Percentiles rank a stretch among this genome's conserved stretches.
These are phyloP conservation scores for Apiospora sp. DNA, from an alignment of 2,329 filamentous ascomycete genomes.

Conservation along the genomic window DNA sequence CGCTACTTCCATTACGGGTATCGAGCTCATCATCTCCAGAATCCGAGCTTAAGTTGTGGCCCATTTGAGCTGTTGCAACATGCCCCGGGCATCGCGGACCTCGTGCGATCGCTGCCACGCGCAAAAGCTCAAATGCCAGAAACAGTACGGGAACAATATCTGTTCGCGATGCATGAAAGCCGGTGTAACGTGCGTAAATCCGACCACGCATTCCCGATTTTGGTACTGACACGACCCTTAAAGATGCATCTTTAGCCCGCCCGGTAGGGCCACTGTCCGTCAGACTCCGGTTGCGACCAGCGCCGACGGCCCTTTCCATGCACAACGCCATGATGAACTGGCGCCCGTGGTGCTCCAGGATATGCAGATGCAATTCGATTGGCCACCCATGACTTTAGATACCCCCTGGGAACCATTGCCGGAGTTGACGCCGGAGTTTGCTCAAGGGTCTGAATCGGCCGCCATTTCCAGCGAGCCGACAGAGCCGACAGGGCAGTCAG, in stretches of 20 bases:
- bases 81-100: constrained; percentile 35
- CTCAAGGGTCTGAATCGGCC: neutral
- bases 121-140: constrained; percentile 56
- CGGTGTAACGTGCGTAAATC: constrained; percentile 44
- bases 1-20: neutral
- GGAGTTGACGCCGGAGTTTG: constrained; percentile 23
- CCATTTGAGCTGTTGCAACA: constrained; percentile 3
- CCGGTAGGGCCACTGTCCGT: neutral
- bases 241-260: neutral
- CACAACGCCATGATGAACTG: constrained; percentile 24
- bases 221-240: neutral
- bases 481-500: too few relatives aligned
- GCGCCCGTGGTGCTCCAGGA: constrained; percentile 22
- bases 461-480: neutral
- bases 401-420: constrained; percentile 24
- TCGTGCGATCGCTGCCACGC: constrained; percentile 55
- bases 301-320: too few relatives aligned
- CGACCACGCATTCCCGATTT: constrained; percentile 29
- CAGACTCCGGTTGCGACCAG: neutral
- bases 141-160: constrained; percentile 43
- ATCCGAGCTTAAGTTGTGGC: neutral
- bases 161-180: constrained; percentile 54
- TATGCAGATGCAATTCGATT: constrained; percentile 34
- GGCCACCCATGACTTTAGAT: constrained; percentile 32
- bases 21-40: neutral